Conservation (phyloP, 805 yeast genomes). For the Candida endomychidarum region DNA sequence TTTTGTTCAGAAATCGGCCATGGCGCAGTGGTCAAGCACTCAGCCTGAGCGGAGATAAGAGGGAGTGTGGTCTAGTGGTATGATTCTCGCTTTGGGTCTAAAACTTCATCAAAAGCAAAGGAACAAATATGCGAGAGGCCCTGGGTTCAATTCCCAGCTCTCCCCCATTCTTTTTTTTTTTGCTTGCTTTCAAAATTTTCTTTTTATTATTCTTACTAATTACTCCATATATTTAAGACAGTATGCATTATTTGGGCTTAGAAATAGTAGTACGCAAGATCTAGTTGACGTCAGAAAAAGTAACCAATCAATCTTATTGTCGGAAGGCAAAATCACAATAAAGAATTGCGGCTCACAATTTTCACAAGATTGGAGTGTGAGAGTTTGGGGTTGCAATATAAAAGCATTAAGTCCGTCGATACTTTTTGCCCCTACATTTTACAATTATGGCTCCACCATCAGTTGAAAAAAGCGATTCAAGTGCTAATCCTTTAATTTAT, state of each 20-base stretch:
- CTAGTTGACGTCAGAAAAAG: too few relatives aligned
- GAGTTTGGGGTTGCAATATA: slow-evolving; percentile 3
- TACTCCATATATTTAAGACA: too few relatives aligned
- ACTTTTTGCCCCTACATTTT: not conserved
- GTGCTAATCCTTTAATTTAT: slow-evolving; percentile 20
- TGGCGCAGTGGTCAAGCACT: not conserved
- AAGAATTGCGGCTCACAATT: slow-evolving; percentile 2
- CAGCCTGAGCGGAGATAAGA: not conserved
- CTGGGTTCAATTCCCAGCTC: slow-evolving; percentile 60
- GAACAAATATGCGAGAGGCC: slow-evolving; percentile 51
- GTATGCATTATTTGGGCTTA: too few relatives aligned
- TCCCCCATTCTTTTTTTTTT: slow-evolving; percentile 25
- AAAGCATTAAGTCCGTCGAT: slow-evolving; percentile 1
- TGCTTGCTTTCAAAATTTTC: not conserved
- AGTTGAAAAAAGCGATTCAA: not conserved
- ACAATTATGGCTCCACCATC: slow-evolving; percentile 1
- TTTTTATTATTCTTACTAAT: too few relatives aligned
- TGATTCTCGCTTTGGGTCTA: slow-evolving; percentile 33
- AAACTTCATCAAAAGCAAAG: too few relatives aligned
- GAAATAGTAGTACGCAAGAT: too few relatives aligned
- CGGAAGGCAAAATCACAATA: too few relatives aligned
- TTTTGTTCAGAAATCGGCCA: too few relatives aligned
- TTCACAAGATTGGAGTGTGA: slow-evolving; percentile 5
- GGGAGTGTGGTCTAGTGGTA: slow-evolving; percentile 32
- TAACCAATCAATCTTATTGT: too few relatives aligned